Base-by-base conservation (phyloP, 192 early-diverging fungal genomes). In the Coemansia sp. region DNA sequence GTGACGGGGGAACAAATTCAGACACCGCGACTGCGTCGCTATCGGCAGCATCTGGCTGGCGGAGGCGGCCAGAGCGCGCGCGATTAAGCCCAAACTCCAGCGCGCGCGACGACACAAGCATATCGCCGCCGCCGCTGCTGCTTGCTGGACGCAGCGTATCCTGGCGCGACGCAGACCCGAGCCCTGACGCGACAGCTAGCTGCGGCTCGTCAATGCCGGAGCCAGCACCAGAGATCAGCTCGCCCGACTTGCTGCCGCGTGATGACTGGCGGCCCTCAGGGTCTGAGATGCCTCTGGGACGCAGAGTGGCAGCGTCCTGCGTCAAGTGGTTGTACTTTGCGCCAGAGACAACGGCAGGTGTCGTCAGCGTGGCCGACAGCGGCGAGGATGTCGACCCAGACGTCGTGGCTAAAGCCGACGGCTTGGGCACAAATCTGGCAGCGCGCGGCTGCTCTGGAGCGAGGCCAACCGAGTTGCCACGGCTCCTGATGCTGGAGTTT, bases 231-330 rank as follows among this genome's bases (percentile, higher is more conserved):
- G 52, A 31, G 11, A 33, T 17, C 30, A 30, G 29, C 27, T 33
- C 56, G 48, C 54, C 55, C 25, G 47, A 44, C 8, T 22, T 59
- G 40, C 71, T 74, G 33, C 34, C 62, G 14, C 60, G 65, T 15
- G 42, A 61, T 6, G 56, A 59, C 60, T 50, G 60, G 13, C 65
- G 71, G n/a, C 65, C 64, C 27, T 70, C 64, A 4, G 74, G 74
- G n/a, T 76, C 74, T 3, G 74, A 76, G 7, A 61, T 53, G 25
- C 74, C 74, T 19, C 75, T 62, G 30, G 69, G 69, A 15, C 69
- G 65, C 22, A 53, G 42, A 0, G 36, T 44, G 14, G 25, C 22
- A n/a, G 58, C 29, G 8, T 75, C 74, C 14, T 47, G 59, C 0
- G 41, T 40, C 34, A 75, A 27, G 19, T 59, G 44, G 38, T 36